Percentiles rank a stretch among this genome's conserved stretches.
Conservation (phyloP, 768 basidiomycete genomes). For the Tremella yokohamensis region DNA sequence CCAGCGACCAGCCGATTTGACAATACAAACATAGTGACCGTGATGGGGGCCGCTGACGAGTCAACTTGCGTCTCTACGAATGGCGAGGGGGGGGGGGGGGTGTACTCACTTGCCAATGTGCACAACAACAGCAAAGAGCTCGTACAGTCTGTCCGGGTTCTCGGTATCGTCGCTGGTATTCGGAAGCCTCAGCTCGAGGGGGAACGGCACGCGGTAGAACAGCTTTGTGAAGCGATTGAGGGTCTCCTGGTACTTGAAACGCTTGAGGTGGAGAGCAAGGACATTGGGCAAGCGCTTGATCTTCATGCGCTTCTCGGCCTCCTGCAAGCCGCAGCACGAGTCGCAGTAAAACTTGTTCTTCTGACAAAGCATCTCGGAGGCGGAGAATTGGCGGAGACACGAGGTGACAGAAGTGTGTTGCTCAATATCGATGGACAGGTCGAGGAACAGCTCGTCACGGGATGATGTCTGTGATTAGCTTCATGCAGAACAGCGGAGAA, state of each 20-base stretch:
- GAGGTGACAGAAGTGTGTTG: slow-evolving; percentile 95
- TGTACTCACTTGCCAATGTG: slow-evolving; percentile 95
- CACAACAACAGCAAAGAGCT: slow-evolving; percentile 95
- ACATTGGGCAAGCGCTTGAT: slow-evolving; percentile 94
- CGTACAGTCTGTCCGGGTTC: slow-evolving; percentile 87
- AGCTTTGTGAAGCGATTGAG: slow-evolving; percentile 87
- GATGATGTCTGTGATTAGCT: slow-evolving; percentile 66
- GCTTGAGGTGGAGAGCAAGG: slow-evolving; percentile 90
- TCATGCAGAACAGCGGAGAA: neutral
- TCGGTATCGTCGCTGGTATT: slow-evolving; percentile 93
- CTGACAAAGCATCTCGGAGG: slow-evolving; percentile 96
- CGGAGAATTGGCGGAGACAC: slow-evolving; percentile 92
- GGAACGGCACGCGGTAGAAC: slow-evolving; percentile 93
- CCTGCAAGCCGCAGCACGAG: slow-evolving; percentile 90
- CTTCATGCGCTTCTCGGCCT: slow-evolving; percentile 99
- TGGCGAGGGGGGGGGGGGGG: neutral
- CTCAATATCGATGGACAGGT: slow-evolving; percentile 98
- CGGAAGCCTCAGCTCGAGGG: slow-evolving; percentile 87
- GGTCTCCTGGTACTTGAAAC: slow-evolving; percentile 98
- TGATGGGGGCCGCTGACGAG: slow-evolving; percentile 84
- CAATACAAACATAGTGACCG: slow-evolving; percentile 94
- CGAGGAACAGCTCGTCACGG: slow-evolving; percentile 92
- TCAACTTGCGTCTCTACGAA: slow-evolving; percentile 22
- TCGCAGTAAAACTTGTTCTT: slow-evolving; percentile 99
- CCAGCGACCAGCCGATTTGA: slow-evolving; percentile 81